Conservation (phyloP, 805 yeast species). For the Komagataella ulmi region DNA sequence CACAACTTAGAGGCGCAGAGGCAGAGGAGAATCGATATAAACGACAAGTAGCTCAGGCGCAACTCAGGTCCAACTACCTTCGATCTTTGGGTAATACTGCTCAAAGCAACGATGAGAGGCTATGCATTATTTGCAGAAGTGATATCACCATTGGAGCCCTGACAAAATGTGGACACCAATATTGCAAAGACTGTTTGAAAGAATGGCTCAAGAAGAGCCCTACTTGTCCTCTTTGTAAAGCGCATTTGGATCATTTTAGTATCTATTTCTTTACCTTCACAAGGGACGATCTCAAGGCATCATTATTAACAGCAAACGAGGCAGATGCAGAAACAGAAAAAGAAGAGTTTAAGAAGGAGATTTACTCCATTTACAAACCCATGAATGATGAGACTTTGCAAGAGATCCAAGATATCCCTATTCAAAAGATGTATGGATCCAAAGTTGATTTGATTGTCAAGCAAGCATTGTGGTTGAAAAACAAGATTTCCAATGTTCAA, state of each 20-base stretch:
- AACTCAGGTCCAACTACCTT: slow-evolving; percentile 35
- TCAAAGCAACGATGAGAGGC: slow-evolving; percentile 22
- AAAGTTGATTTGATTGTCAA: slow-evolving; percentile 76
- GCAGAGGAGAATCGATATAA: slow-evolving; percentile 5
- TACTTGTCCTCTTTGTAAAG: slow-evolving; percentile 77
- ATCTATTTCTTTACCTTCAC: slow-evolving; percentile 60
- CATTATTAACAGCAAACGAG: slow-evolving; percentile 14
- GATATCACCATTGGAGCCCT: slow-evolving; percentile 63
- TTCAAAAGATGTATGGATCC: slow-evolving; percentile 56
- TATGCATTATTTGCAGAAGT: slow-evolving; percentile 72
- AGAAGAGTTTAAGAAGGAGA: slow-evolving; percentile 17
- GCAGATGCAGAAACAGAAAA: slow-evolving; percentile 8
- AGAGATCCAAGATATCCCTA: slow-evolving; percentile 28
- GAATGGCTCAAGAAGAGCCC: slow-evolving; percentile 48
- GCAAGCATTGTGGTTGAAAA: slow-evolving; percentile 52
- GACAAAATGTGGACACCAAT: slow-evolving; percentile 86
- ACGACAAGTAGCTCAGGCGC: slow-evolving; percentile 13
- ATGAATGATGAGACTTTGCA: slow-evolving; percentile 25
- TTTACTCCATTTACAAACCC: slow-evolving; percentile 31
- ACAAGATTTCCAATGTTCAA: slow-evolving; percentile 50
- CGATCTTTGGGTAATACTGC: slow-evolving; percentile 22
- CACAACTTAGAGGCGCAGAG: neutral
- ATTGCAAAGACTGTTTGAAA: slow-evolving; percentile 68
- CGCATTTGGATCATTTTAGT: slow-evolving; percentile 30
- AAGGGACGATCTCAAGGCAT: slow-evolving; percentile 36